phyloP scores from a whole-genome alignment of 2,329 filamentous ascomycete species.

The Rhynchosporium agropyri region DNA sequence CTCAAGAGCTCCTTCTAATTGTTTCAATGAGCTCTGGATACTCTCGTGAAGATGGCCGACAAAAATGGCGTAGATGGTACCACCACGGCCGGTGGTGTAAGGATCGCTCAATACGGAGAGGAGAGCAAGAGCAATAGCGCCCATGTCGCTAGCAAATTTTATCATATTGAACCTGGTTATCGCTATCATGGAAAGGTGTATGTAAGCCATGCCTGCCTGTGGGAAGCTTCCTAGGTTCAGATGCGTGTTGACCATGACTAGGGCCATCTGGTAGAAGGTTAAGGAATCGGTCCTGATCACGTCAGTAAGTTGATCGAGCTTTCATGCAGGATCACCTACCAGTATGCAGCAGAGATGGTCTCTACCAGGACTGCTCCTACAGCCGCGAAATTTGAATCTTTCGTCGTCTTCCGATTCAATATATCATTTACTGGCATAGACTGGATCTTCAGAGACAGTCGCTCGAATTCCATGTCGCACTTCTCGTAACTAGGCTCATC shows the following conservation, averaged over 20 bases:
- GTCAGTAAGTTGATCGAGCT: neutral
- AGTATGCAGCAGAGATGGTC: constrained; percentile 70
- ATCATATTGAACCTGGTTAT: constrained; percentile 72
- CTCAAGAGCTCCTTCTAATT: constrained; percentile 68
- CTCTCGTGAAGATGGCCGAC: constrained; percentile 70
- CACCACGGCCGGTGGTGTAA: constrained; percentile 68
- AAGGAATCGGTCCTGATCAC: constrained; percentile 56
- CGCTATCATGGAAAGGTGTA: constrained; percentile 69
- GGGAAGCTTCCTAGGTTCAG: constrained; percentile 66
- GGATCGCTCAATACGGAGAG: constrained; percentile 64
- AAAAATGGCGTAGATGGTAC: constrained; percentile 70
- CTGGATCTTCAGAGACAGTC: constrained; percentile 61
- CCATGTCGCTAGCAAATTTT: constrained; percentile 66
- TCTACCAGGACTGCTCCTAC: constrained; percentile 72
- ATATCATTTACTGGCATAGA: constrained; percentile 55
- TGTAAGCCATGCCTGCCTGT: constrained; percentile 68
- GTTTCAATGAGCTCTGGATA: constrained; percentile 58
- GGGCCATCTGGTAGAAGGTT: constrained; percentile 70
- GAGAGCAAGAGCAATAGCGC: constrained; percentile 63
- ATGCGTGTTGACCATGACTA: constrained; percentile 69
- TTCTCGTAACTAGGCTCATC: constrained; percentile 70
- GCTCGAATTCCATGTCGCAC: constrained; percentile 75
- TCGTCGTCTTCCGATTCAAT: constrained; percentile 47
- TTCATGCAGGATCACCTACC: constrained; percentile 46
- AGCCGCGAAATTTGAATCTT: constrained; percentile 59